Percentiles rank a stretch among this genome's conserved stretches.
Evolutionary conservation across 768 basidiomycete genomes (phyloP).

Genomic region (Termitomyces sp.): DNA sequence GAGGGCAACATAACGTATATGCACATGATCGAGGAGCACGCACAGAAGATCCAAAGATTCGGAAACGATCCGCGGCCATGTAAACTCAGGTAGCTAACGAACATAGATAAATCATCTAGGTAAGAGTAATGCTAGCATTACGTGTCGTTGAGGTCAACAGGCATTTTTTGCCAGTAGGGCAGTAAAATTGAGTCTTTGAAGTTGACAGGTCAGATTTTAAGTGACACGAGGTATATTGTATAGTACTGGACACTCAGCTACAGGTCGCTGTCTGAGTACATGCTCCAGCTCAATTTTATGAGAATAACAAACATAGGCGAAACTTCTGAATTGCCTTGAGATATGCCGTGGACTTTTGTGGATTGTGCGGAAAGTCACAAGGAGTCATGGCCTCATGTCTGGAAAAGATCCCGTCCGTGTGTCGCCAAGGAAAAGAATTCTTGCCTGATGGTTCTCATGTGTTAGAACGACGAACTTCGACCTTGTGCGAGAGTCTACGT

Average conservation of each 20-base stretch:
- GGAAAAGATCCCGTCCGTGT: not conserved
- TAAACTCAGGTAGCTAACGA: constrained; percentile 7
- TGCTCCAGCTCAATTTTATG: not conserved
- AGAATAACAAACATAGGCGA: not conserved
- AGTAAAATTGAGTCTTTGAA: constrained; percentile 4
- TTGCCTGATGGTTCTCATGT: not conserved
- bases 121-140: constrained; percentile 19
- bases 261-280: not conserved
- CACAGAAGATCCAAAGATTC: constrained; percentile 7
- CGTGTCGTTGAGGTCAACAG: constrained; percentile 16
- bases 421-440: not conserved
- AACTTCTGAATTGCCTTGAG: not conserved
- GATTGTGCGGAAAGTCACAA: not conserved
- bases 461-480: not conserved
- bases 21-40: constrained; percentile 11
- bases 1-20: constrained; percentile 15
- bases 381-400: not conserved
- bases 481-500: not conserved
- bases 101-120: constrained; percentile 18
- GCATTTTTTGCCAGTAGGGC: constrained; percentile 5
- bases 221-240: not conserved
- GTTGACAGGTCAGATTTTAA: not conserved
- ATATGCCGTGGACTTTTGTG: not conserved
- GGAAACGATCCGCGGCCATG: constrained; percentile 24
- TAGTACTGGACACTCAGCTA: not conserved